Percentiles rank a stretch among this genome's conserved stretches.
phyloP scores from a whole-genome alignment of 1,284 basidiomycete genomes.

The Cutaneotrichosporon arboriforme region DNA sequence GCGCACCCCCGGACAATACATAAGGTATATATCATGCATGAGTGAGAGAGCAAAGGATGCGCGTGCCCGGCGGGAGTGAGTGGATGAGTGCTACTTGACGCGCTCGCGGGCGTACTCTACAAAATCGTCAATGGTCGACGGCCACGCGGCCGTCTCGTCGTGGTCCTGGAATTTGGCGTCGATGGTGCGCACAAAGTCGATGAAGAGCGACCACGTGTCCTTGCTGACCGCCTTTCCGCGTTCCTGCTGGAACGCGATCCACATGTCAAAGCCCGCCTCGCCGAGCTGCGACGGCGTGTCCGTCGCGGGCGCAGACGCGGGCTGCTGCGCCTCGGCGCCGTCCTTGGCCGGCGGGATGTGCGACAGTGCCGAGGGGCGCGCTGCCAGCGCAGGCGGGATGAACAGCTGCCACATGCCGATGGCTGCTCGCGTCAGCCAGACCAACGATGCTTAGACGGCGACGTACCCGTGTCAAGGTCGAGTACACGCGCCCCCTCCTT shows the following conservation, averaged over 20 bases:
- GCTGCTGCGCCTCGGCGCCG: slow-evolving; percentile 23
- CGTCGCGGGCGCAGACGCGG: slow-evolving; percentile 37
- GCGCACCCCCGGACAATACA: not conserved
- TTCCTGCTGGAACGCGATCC: slow-evolving; percentile 73
- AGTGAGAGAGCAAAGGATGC: not conserved
- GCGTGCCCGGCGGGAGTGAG: too few species aligned
- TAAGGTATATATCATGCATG: slow-evolving; percentile 7
- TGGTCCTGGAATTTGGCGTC: slow-evolving; percentile 75
- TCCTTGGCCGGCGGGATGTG: slow-evolving; percentile 19
- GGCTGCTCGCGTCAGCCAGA: slow-evolving; percentile 15
- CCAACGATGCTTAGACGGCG: slow-evolving; percentile 20
- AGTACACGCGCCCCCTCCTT: slow-evolving; percentile 59
- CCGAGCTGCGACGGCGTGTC: slow-evolving; percentile 57
- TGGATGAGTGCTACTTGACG: slow-evolving; percentile 1
- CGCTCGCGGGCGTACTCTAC: slow-evolving; percentile 41
- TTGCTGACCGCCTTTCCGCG: slow-evolving; percentile 79
- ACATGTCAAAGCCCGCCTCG: slow-evolving; percentile 63
- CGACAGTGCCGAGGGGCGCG: slow-evolving; percentile 60
- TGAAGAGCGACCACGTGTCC: slow-evolving; percentile 88
- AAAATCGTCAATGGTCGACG: slow-evolving; percentile 49
- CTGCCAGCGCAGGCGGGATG: slow-evolving; percentile 68
- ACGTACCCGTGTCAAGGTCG: slow-evolving; percentile 50
- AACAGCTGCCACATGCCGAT: slow-evolving; percentile 71
- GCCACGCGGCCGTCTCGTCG: slow-evolving; percentile 61
- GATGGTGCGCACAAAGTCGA: slow-evolving; percentile 61